Evolutionary conservation across 768 basidiomycete genomes (phyloP), one percentile per base, ranked within the genome.

Genomic region (Lactifluus volemus): DNA sequence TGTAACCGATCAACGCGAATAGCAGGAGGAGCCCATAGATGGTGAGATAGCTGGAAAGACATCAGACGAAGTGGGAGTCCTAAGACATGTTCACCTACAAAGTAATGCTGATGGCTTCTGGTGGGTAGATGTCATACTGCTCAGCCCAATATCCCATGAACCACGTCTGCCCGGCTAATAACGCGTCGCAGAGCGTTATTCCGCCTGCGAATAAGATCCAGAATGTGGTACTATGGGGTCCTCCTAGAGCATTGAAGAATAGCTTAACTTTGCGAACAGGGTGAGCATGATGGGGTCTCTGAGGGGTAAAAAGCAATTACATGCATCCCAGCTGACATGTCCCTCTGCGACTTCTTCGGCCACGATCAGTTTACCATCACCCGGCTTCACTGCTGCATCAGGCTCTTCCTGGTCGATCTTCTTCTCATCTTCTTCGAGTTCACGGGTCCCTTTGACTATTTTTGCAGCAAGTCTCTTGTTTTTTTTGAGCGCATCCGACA

Each of bases 261-360:
- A 76, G 49, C 49, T 68, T 69, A 29, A 73, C 73, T 73, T n/a
- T 30, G 38, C 61, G 55, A 11, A 63, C 57, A 59, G 70, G 19
- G 68, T 61, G 44, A 29, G 47, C 21, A 41, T 21, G 36, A 39
- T 14, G 21, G 44, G 34, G 38, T 39, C 19, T 5, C 30, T 1
- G 15, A 5, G 21, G 30, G 5, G 39, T 17, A 38, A 29, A 42
- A n/a, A 44, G 49, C 6, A 69, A 74, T 65, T 59, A 72, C 75
- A 66, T 25, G 78, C 73, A 4, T 67, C 65, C 74, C 80, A 82
- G 49, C 80, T 79, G 32, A 87, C 78, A 60, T 81, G 81, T 0
- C 85, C 85, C 54, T 78, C 75, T 6, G 75, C 78, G 49, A 86
- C 76, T 67, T 88, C 86, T 68, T 88, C 86, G 0, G 78, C 79